phyloP scores from a whole-genome alignment of 306 rosid species.

The Vicia faba region DNA sequence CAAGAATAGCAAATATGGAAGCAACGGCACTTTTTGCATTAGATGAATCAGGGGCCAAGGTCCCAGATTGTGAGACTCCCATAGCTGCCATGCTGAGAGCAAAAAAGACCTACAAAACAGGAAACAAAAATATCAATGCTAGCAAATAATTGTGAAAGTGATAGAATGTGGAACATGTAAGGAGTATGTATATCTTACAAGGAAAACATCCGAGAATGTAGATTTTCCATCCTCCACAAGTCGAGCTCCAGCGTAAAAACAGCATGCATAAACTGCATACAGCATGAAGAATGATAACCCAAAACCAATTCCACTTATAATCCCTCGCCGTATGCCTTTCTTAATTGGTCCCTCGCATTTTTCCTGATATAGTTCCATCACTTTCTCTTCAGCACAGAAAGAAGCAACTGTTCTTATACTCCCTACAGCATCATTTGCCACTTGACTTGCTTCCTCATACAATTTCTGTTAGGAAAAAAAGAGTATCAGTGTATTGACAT shows the following conservation, averaged over 20 bases:
- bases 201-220: conserved; percentile 57
- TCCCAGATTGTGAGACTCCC: conserved; percentile 60
- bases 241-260: conserved; percentile 65
- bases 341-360: conserved; percentile 64
- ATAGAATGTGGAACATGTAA: conserved; percentile 11
- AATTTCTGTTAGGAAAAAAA: conserved; percentile 42
- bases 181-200: conserved; percentile 42
- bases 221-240: conserved; percentile 51
- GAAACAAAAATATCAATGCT: conserved; percentile 11
- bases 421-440: conserved; percentile 64
- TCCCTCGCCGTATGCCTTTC: conserved; percentile 54
- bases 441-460: conserved; percentile 72
- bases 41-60: conserved; percentile 54
- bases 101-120: conserved; percentile 61
- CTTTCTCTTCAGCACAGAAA: conserved; percentile 74
- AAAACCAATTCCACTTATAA: conserved; percentile 55
- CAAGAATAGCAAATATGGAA: conserved; percentile 75
- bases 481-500: conserved; percentile 8
- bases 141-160: conserved; percentile 1
- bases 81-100: conserved; percentile 62
- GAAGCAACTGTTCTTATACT: conserved; percentile 70
- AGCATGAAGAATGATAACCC: conserved; percentile 60
- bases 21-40: conserved; percentile 61
- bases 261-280: conserved; percentile 50
- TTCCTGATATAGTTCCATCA: conserved; percentile 51